These are phyloP conservation scores for Pleoardoris graminearum DNA, from an alignment of 2,329 filamentous ascomycete species.

Conservation along the genomic window DNA sequence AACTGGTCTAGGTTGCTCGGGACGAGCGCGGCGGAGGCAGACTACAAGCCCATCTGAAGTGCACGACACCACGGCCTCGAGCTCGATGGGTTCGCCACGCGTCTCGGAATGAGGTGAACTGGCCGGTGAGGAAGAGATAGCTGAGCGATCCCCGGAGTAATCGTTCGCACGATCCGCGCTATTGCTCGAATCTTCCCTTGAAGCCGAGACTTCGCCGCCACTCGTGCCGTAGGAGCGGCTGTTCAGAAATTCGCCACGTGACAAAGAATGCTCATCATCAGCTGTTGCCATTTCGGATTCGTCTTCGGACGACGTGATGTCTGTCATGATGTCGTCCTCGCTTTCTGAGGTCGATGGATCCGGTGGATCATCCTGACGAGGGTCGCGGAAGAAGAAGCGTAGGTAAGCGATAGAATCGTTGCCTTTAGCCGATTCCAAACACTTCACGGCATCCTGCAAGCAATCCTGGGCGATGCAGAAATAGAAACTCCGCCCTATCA, in stretches of 20 bases:
- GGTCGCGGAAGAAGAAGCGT: slow-evolving; percentile 81
- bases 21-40: slow-evolving; percentile 73
- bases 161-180: slow-evolving; percentile 47
- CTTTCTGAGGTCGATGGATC: slow-evolving; percentile 50
- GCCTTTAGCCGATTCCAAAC: slow-evolving; percentile 81
- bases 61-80: slow-evolving; percentile 90
- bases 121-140: slow-evolving; percentile 27
- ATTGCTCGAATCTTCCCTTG: slow-evolving; percentile 52
- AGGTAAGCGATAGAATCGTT: slow-evolving; percentile 91
- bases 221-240: slow-evolving; percentile 21
- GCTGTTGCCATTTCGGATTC: slow-evolving; percentile 56
- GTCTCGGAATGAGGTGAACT: slow-evolving; percentile 30
- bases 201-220: slow-evolving; percentile 11
- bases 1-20: slow-evolving; percentile 60
- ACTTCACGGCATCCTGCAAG: slow-evolving; percentile 73
- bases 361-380: slow-evolving; percentile 56
- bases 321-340: slow-evolving; percentile 53
- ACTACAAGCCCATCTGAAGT: slow-evolving; percentile 87
- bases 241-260: slow-evolving; percentile 23
- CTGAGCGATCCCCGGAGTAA: slow-evolving; percentile 27
- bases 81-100: slow-evolving; percentile 60
- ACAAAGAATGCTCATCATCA: slow-evolving; percentile 26
- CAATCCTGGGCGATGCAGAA: slow-evolving; percentile 82
- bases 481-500: slow-evolving; percentile 81
- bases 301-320: slow-evolving; percentile 53